These are phyloP conservation scores for Saccharomycopsis lassenensis DNA, from an alignment of 805 yeast genomes.

Conservation along the genomic window DNA sequence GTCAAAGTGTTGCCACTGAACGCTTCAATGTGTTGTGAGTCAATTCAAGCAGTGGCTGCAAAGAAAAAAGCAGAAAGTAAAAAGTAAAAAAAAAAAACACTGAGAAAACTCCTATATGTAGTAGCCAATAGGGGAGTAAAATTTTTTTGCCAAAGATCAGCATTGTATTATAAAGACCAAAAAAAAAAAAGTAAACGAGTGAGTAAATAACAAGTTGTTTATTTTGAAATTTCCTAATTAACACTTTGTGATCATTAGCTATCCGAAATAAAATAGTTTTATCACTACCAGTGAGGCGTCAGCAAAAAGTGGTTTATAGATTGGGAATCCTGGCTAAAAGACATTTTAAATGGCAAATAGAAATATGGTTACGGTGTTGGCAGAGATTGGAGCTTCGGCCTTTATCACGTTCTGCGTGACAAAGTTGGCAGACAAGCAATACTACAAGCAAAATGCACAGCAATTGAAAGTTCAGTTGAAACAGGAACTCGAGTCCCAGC, in stretches of 20 bases:
- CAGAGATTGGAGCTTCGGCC: slow-evolving; percentile 17
- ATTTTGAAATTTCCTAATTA: background rate
- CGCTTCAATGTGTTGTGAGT: background rate
- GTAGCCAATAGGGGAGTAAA: too few species aligned
- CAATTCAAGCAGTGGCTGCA: background rate
- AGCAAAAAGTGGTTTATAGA: too few species aligned
- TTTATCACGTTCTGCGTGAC: slow-evolving; percentile 13
- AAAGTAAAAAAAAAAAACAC: background rate
- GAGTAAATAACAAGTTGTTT: background rate
- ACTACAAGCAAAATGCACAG: slow-evolving; percentile 8
- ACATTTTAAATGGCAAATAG: slow-evolving; percentile 5
- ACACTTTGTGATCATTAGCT: too few species aligned
- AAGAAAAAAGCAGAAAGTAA: background rate
- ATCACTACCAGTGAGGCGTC: too few species aligned
- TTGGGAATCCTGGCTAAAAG: too few species aligned
- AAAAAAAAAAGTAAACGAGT: background rate
- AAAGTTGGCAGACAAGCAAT: slow-evolving; percentile 12
- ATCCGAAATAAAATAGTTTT: too few species aligned
- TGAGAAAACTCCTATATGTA: too few species aligned
- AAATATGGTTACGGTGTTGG: slow-evolving; percentile 17
- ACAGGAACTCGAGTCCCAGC: slow-evolving; percentile 7
- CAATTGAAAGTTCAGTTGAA: slow-evolving; percentile 6
- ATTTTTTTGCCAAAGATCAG: too few species aligned
- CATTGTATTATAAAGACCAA: background rate
- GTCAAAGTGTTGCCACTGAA: background rate